phyloP scores from a whole-genome alignment of 192 early-diverging fungal species.

The Phycomyces blakesleeanus region DNA sequence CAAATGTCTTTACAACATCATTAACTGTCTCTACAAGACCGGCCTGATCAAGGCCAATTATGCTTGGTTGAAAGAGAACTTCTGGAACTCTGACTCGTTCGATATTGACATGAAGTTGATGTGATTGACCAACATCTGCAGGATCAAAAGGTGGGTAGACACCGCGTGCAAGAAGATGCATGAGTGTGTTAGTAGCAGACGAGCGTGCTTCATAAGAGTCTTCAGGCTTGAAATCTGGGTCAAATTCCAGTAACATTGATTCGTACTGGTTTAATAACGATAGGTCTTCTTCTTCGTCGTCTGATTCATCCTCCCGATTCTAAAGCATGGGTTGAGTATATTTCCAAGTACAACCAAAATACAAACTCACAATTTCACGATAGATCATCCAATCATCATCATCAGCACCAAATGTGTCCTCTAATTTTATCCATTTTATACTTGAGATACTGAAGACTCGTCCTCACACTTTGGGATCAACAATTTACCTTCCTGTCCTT shows the following conservation, averaged over 20 bases:
- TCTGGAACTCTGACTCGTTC: constrained; percentile 88
- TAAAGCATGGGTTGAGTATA: constrained; percentile 22
- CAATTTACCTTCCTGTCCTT: constrained; percentile 54
- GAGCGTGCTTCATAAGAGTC: constrained; percentile 64
- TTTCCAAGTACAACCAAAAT: not conserved
- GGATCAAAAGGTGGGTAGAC: constrained; percentile 54
- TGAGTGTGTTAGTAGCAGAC: constrained; percentile 63
- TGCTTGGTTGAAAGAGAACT: constrained; percentile 83
- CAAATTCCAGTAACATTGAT: constrained; percentile 63
- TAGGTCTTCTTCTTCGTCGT: constrained; percentile 75
- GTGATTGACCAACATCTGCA: constrained; percentile 58
- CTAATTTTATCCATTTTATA: constrained; percentile 33
- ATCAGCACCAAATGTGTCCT: constrained; percentile 92
- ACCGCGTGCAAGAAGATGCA: constrained; percentile 72
- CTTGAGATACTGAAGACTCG: not conserved
- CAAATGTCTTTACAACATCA: constrained; percentile 58
- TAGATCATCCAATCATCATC: constrained; percentile 93
- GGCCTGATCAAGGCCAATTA: constrained; percentile 85
- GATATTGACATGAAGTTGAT: constrained; percentile 88
- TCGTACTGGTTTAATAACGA: constrained; percentile 67
- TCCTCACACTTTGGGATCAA: not conserved
- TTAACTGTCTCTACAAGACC: constrained; percentile 79
- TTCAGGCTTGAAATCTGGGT: constrained; percentile 71
- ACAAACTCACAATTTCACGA: constrained; percentile 71
- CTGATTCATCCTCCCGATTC: constrained; percentile 76